Evolutionary conservation across 2,329 filamentous ascomycete species (phyloP).

Genomic region (Claviceps maximensis): DNA sequence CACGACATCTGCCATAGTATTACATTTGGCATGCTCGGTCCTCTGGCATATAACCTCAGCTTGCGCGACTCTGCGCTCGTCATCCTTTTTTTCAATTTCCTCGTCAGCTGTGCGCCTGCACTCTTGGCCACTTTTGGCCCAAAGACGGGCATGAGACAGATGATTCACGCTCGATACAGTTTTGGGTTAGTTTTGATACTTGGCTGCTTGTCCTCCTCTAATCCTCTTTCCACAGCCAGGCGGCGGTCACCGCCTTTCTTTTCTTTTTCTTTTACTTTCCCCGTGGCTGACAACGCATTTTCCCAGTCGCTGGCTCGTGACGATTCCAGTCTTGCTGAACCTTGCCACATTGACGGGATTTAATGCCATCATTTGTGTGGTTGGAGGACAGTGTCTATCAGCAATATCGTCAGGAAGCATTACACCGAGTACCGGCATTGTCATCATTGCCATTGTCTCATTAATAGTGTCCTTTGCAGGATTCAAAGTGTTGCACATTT

Average conservation of each 20-base stretch:
- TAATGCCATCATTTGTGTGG: conserved; percentile 45
- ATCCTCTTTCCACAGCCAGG: too few relatives aligned
- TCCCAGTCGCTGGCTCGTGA: conserved; percentile 39
- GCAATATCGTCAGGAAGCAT: conserved; percentile 37
- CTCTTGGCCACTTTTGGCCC: conserved; percentile 46
- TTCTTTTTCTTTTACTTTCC: not conserved
- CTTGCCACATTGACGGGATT: conserved; percentile 51
- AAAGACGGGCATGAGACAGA: conserved; percentile 51
- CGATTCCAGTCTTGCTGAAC: conserved; percentile 47
- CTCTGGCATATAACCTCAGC: conserved; percentile 37
- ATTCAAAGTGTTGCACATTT: conserved; percentile 42
- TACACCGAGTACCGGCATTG: conserved; percentile 43
- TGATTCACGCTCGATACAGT: conserved; percentile 50
- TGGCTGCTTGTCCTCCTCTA: not conserved
- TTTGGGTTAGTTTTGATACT: conserved; percentile 33
- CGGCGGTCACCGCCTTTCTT: too few relatives aligned
- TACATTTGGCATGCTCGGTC: conserved; percentile 51
- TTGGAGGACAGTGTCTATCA: conserved; percentile 45
- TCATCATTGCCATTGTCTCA: conserved; percentile 43
- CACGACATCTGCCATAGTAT: conserved; percentile 25
- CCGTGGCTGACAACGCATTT: not conserved
- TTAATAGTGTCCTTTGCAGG: conserved; percentile 51
- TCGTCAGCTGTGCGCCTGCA: conserved; percentile 40
- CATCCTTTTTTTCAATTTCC: conserved; percentile 49
- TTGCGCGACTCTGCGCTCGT: conserved; percentile 43